Conservation (phyloP, 2,329 filamentous ascomycete genomes). For the Neospermospora avenae region DNA sequence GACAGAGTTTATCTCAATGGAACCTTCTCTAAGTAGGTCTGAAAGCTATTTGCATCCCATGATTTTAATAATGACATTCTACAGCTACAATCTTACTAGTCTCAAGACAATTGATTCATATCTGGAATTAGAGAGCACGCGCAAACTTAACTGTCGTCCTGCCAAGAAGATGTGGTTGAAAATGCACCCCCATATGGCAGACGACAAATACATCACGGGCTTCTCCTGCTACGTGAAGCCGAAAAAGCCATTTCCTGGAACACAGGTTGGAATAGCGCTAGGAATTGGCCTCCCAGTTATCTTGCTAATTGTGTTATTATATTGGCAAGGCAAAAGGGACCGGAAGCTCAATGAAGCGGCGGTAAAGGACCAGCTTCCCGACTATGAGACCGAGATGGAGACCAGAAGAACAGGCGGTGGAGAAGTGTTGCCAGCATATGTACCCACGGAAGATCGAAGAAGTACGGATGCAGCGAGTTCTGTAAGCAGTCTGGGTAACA, state of each 20-base stretch:
- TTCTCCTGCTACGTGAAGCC: not conserved
- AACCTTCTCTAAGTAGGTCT: not conserved
- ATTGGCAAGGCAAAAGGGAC: not conserved
- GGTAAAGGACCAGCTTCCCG: not conserved
- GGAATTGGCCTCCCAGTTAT: not conserved
- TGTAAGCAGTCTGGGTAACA: not conserved
- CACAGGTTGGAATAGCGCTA: not conserved
- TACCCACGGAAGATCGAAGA: not conserved
- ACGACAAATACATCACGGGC: not conserved
- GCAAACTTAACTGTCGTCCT: not conserved
- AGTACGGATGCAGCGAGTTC: not conserved
- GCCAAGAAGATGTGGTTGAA: not conserved
- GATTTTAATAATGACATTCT: not conserved
- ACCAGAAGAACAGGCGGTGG: not conserved
- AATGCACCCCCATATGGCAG: not conserved
- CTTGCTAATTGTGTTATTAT: not conserved
- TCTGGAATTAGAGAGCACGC: not conserved
- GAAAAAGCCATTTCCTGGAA: not conserved
- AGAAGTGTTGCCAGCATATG: not conserved
- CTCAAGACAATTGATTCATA: not conserved
- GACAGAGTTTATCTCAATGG: not conserved
- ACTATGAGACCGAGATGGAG: slow-evolving; percentile 4
- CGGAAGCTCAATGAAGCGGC: not conserved
- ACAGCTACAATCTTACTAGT: not conserved
- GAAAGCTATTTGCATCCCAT: not conserved